Percentiles rank a stretch among this genome's conserved stretches.
phyloP scores from a whole-genome alignment of 2,329 filamentous ascomycete species.

The Aaosphaeria pasadenensis region DNA sequence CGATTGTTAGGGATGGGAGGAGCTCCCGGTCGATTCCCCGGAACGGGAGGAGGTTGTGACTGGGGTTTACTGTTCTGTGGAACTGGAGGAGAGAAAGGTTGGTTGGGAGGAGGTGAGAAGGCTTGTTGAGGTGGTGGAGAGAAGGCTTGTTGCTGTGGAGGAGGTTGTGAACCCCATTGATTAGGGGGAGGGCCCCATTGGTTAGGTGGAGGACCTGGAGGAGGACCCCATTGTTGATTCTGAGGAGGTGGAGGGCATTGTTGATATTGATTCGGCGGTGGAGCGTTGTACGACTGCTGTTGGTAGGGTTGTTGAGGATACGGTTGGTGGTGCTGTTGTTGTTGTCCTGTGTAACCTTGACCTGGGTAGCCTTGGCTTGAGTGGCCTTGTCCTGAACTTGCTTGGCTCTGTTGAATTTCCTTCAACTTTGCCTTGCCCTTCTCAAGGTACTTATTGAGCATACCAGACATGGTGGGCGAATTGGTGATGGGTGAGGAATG shows the following conservation, averaged over 20 bases:
- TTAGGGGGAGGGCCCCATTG: conserved; percentile 15
- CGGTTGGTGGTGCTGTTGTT: conserved; percentile 8
- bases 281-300: conserved; percentile 13
- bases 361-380: conserved; percentile 15
- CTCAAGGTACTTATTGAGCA: conserved; percentile 32
- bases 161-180: conserved; percentile 8
- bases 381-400: no score
- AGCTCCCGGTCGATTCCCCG: conserved; percentile 27
- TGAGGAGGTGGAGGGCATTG: conserved; percentile 2
- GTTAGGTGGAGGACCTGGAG: conserved; percentile 10
- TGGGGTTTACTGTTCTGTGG: conserved; percentile 28
- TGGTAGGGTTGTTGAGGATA: conserved; percentile 1
- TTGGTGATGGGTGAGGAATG: background rate
- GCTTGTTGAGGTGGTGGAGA: background rate
- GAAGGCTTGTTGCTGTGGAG: conserved; percentile 11
- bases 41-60: conserved; percentile 22
- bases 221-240: conserved; percentile 7
- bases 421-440: conserved; percentile 38
- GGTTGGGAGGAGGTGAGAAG: conserved; percentile 11
- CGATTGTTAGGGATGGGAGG: conserved; percentile 25
- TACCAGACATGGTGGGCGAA: conserved; percentile 18
- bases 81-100: conserved; percentile 14
- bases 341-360: conserved; percentile 8
- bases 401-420: conserved; percentile 11
- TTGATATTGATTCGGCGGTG: conserved; percentile 12